Percentiles rank a stretch among this genome's conserved stretches.
Evolutionary conservation across 305 asterid genomes (phyloP).

Genomic region (Nicotiana rustica): DNA sequence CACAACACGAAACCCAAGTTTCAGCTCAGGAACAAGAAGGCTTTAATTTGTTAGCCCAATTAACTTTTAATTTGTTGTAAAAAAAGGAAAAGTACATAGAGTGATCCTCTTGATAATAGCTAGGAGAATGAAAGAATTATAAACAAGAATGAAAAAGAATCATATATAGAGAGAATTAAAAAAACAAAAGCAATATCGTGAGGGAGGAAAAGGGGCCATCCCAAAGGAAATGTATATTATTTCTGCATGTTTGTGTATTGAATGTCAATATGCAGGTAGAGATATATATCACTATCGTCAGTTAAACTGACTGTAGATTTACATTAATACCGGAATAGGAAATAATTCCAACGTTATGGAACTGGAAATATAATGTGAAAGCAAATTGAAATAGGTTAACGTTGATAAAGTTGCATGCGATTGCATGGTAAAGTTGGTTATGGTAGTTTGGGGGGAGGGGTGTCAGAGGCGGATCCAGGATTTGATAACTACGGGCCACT

Average conservation of each 20-base stretch:
- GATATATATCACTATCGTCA: not conserved
- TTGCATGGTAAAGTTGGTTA: constrained; percentile 13
- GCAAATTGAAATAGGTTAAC: not conserved
- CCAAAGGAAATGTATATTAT: not conserved
- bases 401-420: not conserved
- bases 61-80: not conserved
- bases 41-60: not conserved
- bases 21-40: not conserved
- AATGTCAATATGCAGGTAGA: not conserved
- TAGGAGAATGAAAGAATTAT: not conserved
- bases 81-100: not conserved
- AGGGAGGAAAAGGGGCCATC: not conserved
- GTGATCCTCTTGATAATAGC: constrained; percentile 22
- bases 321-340: not conserved
- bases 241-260: not conserved
- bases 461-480: no score
- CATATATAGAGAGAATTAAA: not conserved
- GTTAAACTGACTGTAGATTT: constrained; percentile 6
- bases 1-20: not conserved
- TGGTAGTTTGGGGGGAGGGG: no score
- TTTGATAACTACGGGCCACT: no score
- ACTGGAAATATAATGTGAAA: not conserved
- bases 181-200: not conserved
- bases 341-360: not conserved
- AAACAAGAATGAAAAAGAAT: not conserved